phyloP scores from a whole-genome alignment of 768 basidiomycete genomes.

The Asterophora lycoperdoides region DNA sequence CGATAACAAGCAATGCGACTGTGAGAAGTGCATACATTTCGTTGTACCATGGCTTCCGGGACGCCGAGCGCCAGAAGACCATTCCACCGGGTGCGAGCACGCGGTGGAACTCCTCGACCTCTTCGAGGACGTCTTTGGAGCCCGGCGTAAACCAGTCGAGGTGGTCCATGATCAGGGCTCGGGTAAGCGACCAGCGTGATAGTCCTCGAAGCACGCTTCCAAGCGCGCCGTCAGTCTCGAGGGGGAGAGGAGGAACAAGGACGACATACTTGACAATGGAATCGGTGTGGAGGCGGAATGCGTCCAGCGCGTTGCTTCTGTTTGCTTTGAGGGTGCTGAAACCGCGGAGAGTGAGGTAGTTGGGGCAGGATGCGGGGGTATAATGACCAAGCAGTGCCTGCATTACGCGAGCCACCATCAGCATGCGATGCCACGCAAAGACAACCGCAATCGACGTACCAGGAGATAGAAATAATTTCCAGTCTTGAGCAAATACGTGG shows the following conservation, averaged over 20 bases:
- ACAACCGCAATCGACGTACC: conserved; percentile 24
- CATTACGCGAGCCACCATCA: background rate
- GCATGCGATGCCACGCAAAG: background rate
- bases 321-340: conserved; percentile 53
- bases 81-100: conserved; percentile 56
- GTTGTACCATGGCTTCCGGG: conserved; percentile 63
- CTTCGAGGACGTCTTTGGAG: conserved; percentile 43
- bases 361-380: conserved; percentile 54
- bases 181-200: conserved; percentile 43
- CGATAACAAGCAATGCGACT: background rate
- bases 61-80: conserved; percentile 65
- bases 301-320: conserved; percentile 39
- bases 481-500: conserved; percentile 49
- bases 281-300: conserved; percentile 70
- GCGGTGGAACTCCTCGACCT: conserved; percentile 51
- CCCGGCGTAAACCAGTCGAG: conserved; percentile 56
- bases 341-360: conserved; percentile 58
- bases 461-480: conserved; percentile 65
- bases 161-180: conserved; percentile 70
- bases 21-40: conserved; percentile 29
- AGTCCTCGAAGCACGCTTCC: conserved; percentile 34
- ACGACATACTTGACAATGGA: conserved; percentile 58
- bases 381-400: conserved; percentile 50
- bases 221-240: background rate
- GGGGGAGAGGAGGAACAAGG: background rate